Evolutionary conservation across 176 grass and related monocot species (phyloP), one percentile per base, ranked within the genome.

Genomic region (Oryza brachyantha): DNA sequence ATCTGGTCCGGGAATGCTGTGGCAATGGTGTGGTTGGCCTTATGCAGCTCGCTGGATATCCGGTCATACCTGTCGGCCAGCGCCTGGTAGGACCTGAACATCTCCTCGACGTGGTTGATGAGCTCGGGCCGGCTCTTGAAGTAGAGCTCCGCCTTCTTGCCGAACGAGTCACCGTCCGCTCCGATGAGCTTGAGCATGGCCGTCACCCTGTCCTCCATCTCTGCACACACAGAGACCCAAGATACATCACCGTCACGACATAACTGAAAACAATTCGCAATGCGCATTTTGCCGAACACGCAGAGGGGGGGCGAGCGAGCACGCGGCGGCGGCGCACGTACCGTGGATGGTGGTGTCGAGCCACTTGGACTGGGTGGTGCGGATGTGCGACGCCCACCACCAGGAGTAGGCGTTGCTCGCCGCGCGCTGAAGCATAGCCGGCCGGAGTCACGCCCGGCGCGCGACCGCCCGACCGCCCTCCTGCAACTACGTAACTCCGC

Each of bases 11-110:
- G 96, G 45, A 94, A 99, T 3, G 83, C 88, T 10, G 78, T 90
- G 7, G 96, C 90, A 48, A 99, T 99, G 34, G 96, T 91, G 75
- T 93, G 96, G 83, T 99, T 95, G 79, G 96, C 96, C 88, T 93
- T 95, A 78, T 99, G 96, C 70, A 99, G 84, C 81, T 97, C 91
- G 5, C 88, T 77, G 40, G 91, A 91, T 70, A 92, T 84, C 42
- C 85, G 61, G 54, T 93, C 91, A 22, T 72, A 97, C 64, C 86
- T 70, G 64, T 92, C 92, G 0, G 95, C 95, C 14, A 98, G 79
- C 5, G 87, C 87, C 69, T 88, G 86, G 70, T 97, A 97, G 26
- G 89, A 90, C 48, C 74, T 83, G 68, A 90, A 90, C 59, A 85
- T 89, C 62, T 97, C 95, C 81, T 97, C 95, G 3, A 97, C 89